Evolutionary conservation across 2,329 filamentous ascomycete genomes (phyloP).

Genomic region (Metarhizium rileyi): DNA sequence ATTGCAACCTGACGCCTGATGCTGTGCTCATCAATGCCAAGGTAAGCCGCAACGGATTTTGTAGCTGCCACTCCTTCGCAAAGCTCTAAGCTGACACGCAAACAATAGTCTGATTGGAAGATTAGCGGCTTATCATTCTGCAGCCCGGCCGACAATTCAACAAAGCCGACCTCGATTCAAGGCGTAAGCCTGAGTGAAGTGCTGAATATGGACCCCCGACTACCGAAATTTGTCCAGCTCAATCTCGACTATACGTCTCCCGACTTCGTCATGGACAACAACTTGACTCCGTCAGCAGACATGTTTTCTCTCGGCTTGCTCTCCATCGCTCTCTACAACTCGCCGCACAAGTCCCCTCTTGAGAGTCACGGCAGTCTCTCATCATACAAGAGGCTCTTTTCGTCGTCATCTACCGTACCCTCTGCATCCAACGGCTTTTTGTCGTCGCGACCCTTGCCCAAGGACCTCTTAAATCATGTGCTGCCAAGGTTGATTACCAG

Average conservation of each 20-base stretch:
- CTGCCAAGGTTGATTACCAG: conserved; percentile 80
- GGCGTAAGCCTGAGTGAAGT: conserved; percentile 77
- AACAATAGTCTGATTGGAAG: conserved; percentile 82
- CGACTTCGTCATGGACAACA: conserved; percentile 88
- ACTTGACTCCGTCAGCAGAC: conserved; percentile 73
- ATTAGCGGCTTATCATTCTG: conserved; percentile 90
- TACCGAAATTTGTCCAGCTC: conserved; percentile 76
- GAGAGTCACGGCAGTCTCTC: conserved; percentile 72
- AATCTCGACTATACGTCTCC: conserved; percentile 90
- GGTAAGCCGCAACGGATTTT: conserved; percentile 34
- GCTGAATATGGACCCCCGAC: conserved; percentile 72
- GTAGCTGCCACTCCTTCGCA: background rate
- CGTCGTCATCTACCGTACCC: conserved; percentile 68
- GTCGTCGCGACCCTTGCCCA: conserved; percentile 68
- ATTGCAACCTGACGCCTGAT: conserved; percentile 90
- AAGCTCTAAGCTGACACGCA: background rate
- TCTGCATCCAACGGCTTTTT: conserved; percentile 77
- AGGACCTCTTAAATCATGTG: conserved; percentile 64
- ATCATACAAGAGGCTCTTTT: conserved; percentile 76
- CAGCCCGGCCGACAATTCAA: conserved; percentile 67
- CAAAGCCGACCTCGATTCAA: conserved; percentile 63
- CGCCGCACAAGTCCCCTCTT: conserved; percentile 80
- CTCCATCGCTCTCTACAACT: conserved; percentile 85
- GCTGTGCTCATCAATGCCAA: conserved; percentile 92
- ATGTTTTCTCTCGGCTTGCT: conserved; percentile 90